These are phyloP conservation scores for Termitomyces sp. DNA, from an alignment of 1,284 basidiomycete species.

Conservation along the genomic window DNA sequence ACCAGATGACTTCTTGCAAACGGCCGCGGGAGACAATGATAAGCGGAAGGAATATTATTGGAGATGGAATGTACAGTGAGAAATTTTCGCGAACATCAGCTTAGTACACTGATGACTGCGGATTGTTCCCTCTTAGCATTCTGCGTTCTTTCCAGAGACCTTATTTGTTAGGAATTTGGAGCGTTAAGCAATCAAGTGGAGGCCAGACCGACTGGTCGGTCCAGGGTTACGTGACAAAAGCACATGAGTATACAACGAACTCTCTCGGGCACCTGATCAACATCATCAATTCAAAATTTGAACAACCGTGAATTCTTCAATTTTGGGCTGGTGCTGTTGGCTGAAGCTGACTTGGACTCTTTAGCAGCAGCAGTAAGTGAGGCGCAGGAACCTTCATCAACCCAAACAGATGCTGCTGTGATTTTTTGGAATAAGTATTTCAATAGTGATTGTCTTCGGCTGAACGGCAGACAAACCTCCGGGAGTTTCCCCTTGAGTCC, in stretches of 20 bases:
- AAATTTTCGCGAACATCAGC: background rate
- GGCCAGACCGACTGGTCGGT: background rate
- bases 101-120: slow-evolving; percentile 1
- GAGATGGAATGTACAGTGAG: slow-evolving; percentile 9
- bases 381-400: slow-evolving; percentile 48
- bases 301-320: slow-evolving; percentile 23
- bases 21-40: slow-evolving; percentile 3
- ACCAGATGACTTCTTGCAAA: slow-evolving; percentile 9
- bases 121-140: background rate
- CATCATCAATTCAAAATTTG: slow-evolving; percentile 8
- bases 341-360: slow-evolving; percentile 11
- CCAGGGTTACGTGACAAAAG: background rate
- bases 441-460: background rate
- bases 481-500: slow-evolving; percentile 54
- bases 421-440: background rate
- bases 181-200: background rate
- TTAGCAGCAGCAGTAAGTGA: slow-evolving; percentile 10
- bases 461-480: slow-evolving; percentile 38
- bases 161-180: background rate
- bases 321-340: slow-evolving; percentile 9
- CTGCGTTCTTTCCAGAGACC: background rate
- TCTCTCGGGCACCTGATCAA: background rate
- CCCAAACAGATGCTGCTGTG: slow-evolving; percentile 40
- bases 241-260: background rate
- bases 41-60: background rate